These are phyloP conservation scores for Clarireedia monteithiana DNA, from an alignment of 2,329 filamentous ascomycete species.

Conservation along the genomic window DNA sequence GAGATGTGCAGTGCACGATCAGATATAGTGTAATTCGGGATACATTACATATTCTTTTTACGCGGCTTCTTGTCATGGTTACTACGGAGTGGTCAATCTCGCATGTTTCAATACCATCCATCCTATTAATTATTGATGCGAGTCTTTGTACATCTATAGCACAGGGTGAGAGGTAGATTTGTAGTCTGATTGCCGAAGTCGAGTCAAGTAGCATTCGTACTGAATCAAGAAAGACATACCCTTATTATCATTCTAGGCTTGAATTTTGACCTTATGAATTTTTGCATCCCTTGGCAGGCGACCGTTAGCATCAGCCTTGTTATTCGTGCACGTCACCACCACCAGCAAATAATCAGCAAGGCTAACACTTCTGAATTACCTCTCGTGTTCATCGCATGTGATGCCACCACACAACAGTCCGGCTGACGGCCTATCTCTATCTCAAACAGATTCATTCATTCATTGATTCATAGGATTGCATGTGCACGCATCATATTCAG, in stretches of 20 bases:
- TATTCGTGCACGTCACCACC: neutral
- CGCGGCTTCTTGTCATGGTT: neutral
- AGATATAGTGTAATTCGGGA: neutral
- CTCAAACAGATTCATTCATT: neutral
- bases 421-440: neutral
- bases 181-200: too few species aligned
- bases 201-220: too few species aligned
- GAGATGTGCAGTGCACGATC: slow-evolving; percentile 6
- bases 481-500: neutral
- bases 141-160: too few species aligned
- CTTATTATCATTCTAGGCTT: too few species aligned
- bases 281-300: too few species aligned
- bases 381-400: slow-evolving; percentile 5
- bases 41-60: neutral
- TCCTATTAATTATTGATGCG: too few species aligned
- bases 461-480: neutral
- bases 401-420: neutral
- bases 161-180: too few species aligned
- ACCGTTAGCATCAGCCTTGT: neutral
- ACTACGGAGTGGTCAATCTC: neutral
- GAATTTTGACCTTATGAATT: too few species aligned
- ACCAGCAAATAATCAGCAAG: neutral
- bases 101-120: too few species aligned
- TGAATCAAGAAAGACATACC: too few species aligned
- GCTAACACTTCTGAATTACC: neutral